Evolutionary conservation across 331 rosid genomes (phyloP).

Genomic region (Arachis monticola): DNA sequence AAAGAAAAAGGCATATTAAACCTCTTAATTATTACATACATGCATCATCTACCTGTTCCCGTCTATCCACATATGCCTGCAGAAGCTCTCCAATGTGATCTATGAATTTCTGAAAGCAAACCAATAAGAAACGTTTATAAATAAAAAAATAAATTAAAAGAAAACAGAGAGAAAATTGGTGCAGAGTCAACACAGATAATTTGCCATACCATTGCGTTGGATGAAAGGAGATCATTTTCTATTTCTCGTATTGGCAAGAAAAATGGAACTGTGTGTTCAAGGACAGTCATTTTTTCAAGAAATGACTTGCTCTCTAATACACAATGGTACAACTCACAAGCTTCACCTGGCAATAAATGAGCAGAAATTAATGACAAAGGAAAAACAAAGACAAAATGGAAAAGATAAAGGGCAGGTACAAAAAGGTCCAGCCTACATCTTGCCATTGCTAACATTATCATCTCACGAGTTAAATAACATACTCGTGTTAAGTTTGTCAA

Average conservation of each 20-base stretch:
- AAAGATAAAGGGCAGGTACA: not conserved
- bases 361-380: constrained; percentile 34
- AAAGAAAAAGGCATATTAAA: constrained; percentile 21
- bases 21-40: constrained; percentile 41
- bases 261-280: constrained; percentile 95
- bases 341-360: constrained; percentile 67
- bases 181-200: constrained; percentile 42
- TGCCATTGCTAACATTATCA: constrained; percentile 28
- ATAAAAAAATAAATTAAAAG: constrained; percentile 23
- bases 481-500: not conserved
- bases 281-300: constrained; percentile 93
- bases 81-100: constrained; percentile 91
- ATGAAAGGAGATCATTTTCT: constrained; percentile 87
- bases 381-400: constrained; percentile 24
- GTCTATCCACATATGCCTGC: constrained; percentile 95
- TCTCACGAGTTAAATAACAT: constrained; percentile 22
- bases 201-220: constrained; percentile 84
- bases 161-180: constrained; percentile 16
- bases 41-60: constrained; percentile 82
- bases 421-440: constrained; percentile 40
- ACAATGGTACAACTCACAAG: constrained; percentile 83
- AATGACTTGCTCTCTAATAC: constrained; percentile 97
- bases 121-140: constrained; percentile 37
- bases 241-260: constrained; percentile 85
- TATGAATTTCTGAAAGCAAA: constrained; percentile 85